phyloP scores from a whole-genome alignment of 495 filamentous ascomycete species.

The Talaromyces stipitatus region DNA sequence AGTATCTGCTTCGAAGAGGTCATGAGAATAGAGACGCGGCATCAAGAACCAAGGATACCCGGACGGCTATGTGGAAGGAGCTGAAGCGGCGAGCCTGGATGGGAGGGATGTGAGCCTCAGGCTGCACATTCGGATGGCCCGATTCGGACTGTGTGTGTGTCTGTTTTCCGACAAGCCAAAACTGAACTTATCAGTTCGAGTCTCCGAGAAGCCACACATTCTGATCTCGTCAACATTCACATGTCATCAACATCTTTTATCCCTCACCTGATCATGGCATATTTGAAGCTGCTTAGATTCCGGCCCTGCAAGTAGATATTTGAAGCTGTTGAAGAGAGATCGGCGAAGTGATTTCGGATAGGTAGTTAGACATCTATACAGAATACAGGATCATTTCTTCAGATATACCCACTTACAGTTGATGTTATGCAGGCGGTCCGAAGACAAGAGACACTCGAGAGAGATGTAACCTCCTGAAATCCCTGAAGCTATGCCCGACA shows the following conservation, averaged over 20 bases:
- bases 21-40: constrained; percentile 77
- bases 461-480: neutral
- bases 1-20: constrained; percentile 67
- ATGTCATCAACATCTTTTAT: neutral
- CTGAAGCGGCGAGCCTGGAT: constrained; percentile 38
- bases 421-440: neutral
- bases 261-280: too few relatives aligned
- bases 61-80: constrained; percentile 57
- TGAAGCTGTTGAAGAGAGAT: too few relatives aligned
- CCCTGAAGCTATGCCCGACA: too few relatives aligned
- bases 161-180: neutral
- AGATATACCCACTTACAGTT: neutral
- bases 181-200: neutral
- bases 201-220: neutral
- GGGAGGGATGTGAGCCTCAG: neutral
- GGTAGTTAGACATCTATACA: neutral
- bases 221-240: neutral
- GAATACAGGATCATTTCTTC: neutral
- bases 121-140: neutral
- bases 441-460: neutral
- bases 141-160: neutral
- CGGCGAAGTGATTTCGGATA: neutral
- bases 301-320: neutral
- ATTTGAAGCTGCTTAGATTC: too few relatives aligned
- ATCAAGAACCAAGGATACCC: constrained; percentile 54